A percentile compares a stretch with the other conserved stretches of the same genome.
These are phyloP conservation scores for Grifola frondosa DNA, from an alignment of 1,284 basidiomycete species.

Conservation along the genomic window DNA sequence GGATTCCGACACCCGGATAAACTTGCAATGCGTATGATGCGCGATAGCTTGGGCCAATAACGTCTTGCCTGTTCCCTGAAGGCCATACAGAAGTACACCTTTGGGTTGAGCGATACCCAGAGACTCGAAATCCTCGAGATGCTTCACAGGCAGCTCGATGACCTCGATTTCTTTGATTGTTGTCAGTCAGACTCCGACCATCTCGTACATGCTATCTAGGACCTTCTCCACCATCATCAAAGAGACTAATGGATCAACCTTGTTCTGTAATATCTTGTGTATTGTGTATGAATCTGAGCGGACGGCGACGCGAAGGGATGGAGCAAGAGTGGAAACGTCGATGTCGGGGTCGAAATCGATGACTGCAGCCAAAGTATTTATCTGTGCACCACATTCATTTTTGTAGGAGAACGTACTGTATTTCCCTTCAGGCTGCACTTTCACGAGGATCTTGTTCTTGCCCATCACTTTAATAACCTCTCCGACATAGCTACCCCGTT, in stretches of 20 bases:
- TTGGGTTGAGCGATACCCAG: conserved; percentile 98
- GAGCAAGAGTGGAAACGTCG: conserved; percentile 76
- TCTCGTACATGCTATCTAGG: conserved; percentile 97
- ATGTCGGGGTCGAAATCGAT: conserved; percentile 92
- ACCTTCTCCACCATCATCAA: conserved; percentile 99
- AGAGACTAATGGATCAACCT: conserved; percentile 91
- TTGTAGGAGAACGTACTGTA: conserved; percentile 67
- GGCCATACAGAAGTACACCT: conserved; percentile 93
- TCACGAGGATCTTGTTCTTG: conserved; percentile 97
- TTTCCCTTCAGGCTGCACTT: conserved; percentile 98
- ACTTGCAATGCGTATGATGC: conserved; percentile 96
- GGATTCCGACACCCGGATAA: conserved; percentile 92
- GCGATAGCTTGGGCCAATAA: conserved; percentile 90
- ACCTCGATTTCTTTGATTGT: conserved; percentile 99
- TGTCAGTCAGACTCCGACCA: conserved; percentile 97
- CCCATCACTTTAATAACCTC: conserved; percentile 99
- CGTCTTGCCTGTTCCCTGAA: conserved; percentile 96
- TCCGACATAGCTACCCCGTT: conserved; percentile 95
- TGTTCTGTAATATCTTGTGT: conserved; percentile 91
- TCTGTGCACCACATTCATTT: background rate
- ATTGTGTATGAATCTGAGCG: conserved; percentile 94
- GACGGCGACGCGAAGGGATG: conserved; percentile 89
- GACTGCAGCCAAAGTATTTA: conserved; percentile 47
- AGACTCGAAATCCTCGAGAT: conserved; percentile 94
- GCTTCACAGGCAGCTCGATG: conserved; percentile 96